A percentile compares a stretch with the other conserved stretches of the same genome.
Evolutionary conservation across 139 green algal genomes (phyloP).

Genomic region (Closterium sp.): DNA sequence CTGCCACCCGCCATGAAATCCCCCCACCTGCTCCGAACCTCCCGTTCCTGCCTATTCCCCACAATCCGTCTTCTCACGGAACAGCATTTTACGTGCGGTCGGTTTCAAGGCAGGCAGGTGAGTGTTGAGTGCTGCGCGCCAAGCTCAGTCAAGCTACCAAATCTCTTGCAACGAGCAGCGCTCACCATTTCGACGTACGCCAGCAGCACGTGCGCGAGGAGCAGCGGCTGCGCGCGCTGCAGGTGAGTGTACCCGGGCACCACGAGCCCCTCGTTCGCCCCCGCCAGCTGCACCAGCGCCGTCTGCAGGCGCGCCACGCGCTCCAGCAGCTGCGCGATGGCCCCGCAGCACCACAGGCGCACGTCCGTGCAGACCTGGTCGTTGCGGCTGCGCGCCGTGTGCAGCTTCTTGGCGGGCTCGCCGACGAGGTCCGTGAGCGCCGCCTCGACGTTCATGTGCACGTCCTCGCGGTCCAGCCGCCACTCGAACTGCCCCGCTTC

Average conservation of each 20-base stretch:
- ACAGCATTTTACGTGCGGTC: too few relatives aligned
- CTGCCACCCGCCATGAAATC: too few relatives aligned
- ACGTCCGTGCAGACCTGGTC: slow-evolving; percentile 98
- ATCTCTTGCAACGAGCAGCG: too few relatives aligned
- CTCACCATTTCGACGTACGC: slow-evolving; percentile 71
- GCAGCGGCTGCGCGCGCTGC: slow-evolving; percentile 90
- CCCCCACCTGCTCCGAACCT: too few relatives aligned
- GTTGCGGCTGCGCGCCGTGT: slow-evolving; percentile 93
- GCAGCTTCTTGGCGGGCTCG: slow-evolving; percentile 85
- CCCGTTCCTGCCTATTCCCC: too few relatives aligned
- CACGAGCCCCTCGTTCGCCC: slow-evolving; percentile 36
- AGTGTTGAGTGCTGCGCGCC: too few relatives aligned
- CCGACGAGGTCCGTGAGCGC: slow-evolving; percentile 47
- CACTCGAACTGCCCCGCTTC: slow-evolving; percentile 47
- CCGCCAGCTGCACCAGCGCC: slow-evolving; percentile 44
- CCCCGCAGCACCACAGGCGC: slow-evolving; percentile 82
- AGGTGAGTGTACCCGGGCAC: slow-evolving; percentile 76
- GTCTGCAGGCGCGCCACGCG: slow-evolving; percentile 76
- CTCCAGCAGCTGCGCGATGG: slow-evolving; percentile 76
- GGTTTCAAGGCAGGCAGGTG: too few relatives aligned
- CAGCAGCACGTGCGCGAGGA: slow-evolving; percentile 94
- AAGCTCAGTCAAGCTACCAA: too few relatives aligned
- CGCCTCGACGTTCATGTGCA: slow-evolving; percentile 57
- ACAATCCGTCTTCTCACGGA: too few relatives aligned
- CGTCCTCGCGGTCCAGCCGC: slow-evolving; percentile 49